These are phyloP conservation scores for Pichia nakasei DNA, from an alignment of 805 yeast species.

Conservation along the genomic window DNA sequence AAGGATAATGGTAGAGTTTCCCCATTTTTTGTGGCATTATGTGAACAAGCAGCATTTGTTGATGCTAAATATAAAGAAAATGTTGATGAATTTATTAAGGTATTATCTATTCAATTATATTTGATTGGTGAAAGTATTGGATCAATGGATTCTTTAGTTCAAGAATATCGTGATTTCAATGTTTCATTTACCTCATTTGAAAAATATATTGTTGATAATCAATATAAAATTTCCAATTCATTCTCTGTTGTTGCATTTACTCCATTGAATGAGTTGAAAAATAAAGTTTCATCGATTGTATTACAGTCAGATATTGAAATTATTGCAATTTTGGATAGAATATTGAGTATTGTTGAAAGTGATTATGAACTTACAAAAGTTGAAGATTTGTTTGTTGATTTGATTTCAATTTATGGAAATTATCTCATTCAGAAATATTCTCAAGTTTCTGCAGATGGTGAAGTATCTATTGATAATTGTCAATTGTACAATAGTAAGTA, in stretches of 20 bases:
- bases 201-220: background rate
- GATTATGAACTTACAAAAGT: constrained; percentile 13
- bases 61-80: constrained; percentile 23
- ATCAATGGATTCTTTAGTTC: constrained; percentile 12
- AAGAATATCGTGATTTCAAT: constrained; percentile 12
- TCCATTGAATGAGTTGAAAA: constrained; percentile 22
- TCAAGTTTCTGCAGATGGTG: background rate
- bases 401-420: constrained; percentile 40
- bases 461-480: constrained; percentile 6
- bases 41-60: constrained; percentile 65
- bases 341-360: constrained; percentile 26
- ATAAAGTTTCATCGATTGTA: constrained; percentile 22
- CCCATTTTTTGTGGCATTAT: constrained; percentile 46
- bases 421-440: constrained; percentile 22
- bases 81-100: constrained; percentile 38
- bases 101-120: constrained; percentile 37
- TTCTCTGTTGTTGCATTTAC: constrained; percentile 13
- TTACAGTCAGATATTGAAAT: constrained; percentile 42
- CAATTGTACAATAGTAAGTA: constrained; percentile 17
- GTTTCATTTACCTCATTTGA: constrained; percentile 19
- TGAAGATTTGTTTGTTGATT: constrained; percentile 25
- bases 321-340: constrained; percentile 35
- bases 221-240: background rate
- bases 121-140: constrained; percentile 52
- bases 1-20: constrained; percentile 25